phyloP scores from a whole-genome alignment of 345 rosid genomes.

The Salix koriyanagi region DNA sequence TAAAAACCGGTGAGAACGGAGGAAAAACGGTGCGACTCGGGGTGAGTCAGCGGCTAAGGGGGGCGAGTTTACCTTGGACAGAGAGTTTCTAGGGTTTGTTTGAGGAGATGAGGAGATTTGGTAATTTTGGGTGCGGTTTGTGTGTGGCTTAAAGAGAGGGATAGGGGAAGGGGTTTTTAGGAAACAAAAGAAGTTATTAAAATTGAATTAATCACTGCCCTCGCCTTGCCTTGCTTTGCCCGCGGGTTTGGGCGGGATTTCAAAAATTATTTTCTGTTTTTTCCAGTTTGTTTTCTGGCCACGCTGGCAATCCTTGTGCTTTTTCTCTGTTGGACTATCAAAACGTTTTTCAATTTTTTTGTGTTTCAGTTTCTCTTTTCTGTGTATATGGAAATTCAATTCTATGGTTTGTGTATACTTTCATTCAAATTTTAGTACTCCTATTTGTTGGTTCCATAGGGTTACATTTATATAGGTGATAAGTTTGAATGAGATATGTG shows the following conservation, averaged over 20 bases:
- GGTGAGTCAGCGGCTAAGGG: conserved; percentile 22
- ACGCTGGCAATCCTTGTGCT: conserved; percentile 34
- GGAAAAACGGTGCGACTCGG: conserved; percentile 11
- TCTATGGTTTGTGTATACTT: no score
- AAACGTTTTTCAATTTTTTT: not conserved
- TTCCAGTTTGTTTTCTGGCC: conserved; percentile 12
- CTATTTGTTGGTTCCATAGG: no score
- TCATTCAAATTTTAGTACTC: no score
- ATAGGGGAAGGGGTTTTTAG: conserved; percentile 20
- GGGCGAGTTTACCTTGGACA: conserved; percentile 25
- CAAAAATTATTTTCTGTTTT: conserved; percentile 8
- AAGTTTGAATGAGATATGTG: no score
- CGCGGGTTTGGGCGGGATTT: conserved; percentile 61
- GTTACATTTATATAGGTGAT: no score
- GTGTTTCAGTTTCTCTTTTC: not conserved
- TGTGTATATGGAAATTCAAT: not conserved
- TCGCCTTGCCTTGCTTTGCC: not conserved
- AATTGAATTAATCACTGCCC: no score
- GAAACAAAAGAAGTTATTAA: conserved; percentile 2
- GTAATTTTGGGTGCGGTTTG: not conserved
- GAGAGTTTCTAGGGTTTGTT: not conserved
- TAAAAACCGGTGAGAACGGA: conserved; percentile 23
- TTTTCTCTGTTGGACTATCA: conserved; percentile 5
- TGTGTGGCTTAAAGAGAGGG: conserved; percentile 5
- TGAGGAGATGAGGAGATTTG: conserved; percentile 2